Percentiles rank a stretch among this genome's conserved stretches.
These are phyloP conservation scores for Diplodia scrobiculata DNA, from an alignment of 2,329 filamentous ascomycete genomes.

Conservation along the genomic window DNA sequence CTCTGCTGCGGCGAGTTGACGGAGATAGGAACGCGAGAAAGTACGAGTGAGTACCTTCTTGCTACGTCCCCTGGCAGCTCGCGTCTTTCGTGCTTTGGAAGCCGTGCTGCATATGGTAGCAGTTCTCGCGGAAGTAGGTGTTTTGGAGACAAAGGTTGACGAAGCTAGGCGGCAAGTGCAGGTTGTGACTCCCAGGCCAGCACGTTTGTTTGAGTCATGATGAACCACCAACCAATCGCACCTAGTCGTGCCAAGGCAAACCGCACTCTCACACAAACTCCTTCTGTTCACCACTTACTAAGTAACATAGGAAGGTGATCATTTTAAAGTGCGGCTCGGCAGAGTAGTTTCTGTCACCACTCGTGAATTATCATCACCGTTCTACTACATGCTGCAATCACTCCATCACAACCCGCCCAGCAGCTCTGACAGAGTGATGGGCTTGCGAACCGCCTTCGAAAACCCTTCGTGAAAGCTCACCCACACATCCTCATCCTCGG, in stretches of 20 bases:
- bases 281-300: no score
- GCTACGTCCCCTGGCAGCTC: background rate
- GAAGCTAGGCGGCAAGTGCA: background rate
- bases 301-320: no score
- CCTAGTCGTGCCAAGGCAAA: no score
- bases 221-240: no score
- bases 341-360: background rate
- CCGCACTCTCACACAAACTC: no score
- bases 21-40: background rate
- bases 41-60: background rate
- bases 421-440: slow-evolving; percentile 78
- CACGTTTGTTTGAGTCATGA: slow-evolving; percentile 24
- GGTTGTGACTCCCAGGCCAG: background rate
- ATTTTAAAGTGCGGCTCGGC: background rate
- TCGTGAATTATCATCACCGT: background rate
- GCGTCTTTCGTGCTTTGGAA: background rate
- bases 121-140: background rate
- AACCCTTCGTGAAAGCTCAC: slow-evolving; percentile 87
- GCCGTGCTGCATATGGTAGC: background rate
- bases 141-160: background rate
- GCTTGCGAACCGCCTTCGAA: slow-evolving; percentile 89
- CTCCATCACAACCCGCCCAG: slow-evolving; percentile 61
- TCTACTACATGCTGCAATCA: background rate
- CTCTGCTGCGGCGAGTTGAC: no score
- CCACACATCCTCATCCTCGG: slow-evolving; percentile 66